Base-by-base conservation (phyloP, 1,284 basidiomycete genomes). In the Boletus holoroseus region DNA sequence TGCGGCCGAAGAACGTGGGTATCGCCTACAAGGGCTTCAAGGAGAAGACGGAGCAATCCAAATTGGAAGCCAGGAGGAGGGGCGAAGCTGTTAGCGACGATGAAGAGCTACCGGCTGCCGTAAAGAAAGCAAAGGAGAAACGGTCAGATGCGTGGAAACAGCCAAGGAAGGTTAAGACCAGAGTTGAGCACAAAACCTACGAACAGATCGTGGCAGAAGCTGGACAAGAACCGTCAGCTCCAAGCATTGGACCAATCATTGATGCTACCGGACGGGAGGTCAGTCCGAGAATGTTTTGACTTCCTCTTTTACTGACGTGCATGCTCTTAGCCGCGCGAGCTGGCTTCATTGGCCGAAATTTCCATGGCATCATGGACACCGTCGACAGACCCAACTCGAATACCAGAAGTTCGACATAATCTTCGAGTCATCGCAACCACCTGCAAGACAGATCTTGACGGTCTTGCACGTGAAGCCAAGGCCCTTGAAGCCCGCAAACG, bases 321-420 rank as follows among this genome's bases (percentile, higher is more conserved):
- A 31, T 56, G n/a, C 35, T 43, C 48, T 24, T 58, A 93, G 88
- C 82, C 85, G 22, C 79, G 87, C 35, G 89, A 94, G 68, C 82
- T 95, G 6, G 78, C 86, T 3, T 93, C 90, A 1, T 68, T 94
- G 22, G 82, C 91, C 1, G 86, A 91, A 28, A 73, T 93, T 22
- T 85, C 86, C 1, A 68, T 83, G 30, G 85, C 87, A 30, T 78
- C 83, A 7, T 94, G 93, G 91, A 84, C 85, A 12, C 91, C 91
- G 1, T 85, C 89, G 0, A 82, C 81, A 12, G 93, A 97, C 59
- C 77, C 83, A 1, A 90, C 84, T 39, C 85, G 89, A 54, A 82
- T 99, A 56, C 94, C 95, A 0, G 96, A 99, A 74, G 82, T 99
- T 16, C 83, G 94, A 31, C 94, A 99, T 67, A 99, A 99, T 67